phyloP scores from a whole-genome alignment of 2,329 filamentous ascomycete species.

The Paramyrothecium sp. region DNA sequence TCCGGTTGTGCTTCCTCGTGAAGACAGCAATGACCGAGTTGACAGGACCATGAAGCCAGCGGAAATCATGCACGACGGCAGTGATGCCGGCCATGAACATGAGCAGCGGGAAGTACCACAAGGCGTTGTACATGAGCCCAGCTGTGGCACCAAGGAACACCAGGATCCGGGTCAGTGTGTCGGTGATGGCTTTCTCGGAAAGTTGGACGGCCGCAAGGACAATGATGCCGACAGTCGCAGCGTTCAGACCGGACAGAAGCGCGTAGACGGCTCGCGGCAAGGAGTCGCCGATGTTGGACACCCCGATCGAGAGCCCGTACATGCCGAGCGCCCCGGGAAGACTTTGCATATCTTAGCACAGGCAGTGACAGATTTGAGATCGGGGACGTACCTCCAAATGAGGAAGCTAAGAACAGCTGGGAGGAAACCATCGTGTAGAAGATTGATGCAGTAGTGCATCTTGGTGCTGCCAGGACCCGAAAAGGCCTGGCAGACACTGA shows the following conservation, averaged over 20 bases:
- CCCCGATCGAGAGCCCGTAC: conserved; percentile 65
- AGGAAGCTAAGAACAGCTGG: conserved; percentile 59
- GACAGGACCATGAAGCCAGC: conserved; percentile 40
- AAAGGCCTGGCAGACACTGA: conserved; percentile 66
- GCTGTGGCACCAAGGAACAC: conserved; percentile 63
- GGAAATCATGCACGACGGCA: conserved; percentile 56
- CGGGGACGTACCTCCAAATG: conserved; percentile 54
- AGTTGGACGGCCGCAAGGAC: conserved; percentile 68
- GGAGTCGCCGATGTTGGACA: conserved; percentile 56
- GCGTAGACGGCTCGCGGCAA: conserved; percentile 66
- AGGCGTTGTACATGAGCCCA: conserved; percentile 66
- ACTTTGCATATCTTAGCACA: conserved; percentile 27
- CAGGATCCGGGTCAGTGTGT: conserved; percentile 59
- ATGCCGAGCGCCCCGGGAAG: conserved; percentile 70
- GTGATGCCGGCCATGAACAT: conserved; percentile 54
- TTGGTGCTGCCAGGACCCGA: conserved; percentile 70
- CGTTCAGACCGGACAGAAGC: conserved; percentile 69
- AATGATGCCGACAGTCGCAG: conserved; percentile 70
- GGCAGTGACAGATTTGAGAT: background rate
- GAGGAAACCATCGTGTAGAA: conserved; percentile 60
- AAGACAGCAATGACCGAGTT: background rate
- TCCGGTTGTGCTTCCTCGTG: background rate
- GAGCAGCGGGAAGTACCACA: conserved; percentile 71
- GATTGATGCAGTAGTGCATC: conserved; percentile 66
- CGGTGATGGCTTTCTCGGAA: conserved; percentile 65